Evolutionary conservation across 768 basidiomycete genomes (phyloP), one percentile per base, ranked within the genome.

Genomic region (Mycena indigotica): DNA sequence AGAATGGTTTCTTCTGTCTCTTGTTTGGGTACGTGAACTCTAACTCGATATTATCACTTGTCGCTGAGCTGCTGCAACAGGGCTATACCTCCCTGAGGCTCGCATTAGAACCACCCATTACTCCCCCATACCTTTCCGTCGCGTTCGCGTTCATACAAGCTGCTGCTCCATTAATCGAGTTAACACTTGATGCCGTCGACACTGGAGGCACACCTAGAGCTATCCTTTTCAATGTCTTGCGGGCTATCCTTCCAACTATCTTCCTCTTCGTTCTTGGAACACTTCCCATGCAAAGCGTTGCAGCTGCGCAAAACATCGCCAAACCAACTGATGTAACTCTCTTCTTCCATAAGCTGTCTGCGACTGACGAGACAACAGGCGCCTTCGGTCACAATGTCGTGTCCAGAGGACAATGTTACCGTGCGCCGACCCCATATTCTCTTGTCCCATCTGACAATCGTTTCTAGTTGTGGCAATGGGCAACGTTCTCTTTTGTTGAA

Each of bases 351-450:
- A 35, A n/a, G 48, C 51, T 46, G 12, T 50, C 28, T 48, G 60
- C 25, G 54, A 56, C 56, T 52, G 28, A 40, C 30, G 28, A 29
- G n/a, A 23, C 24, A 28, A 44, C 61, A 87, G 85, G 70, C 73
- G 21, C 84, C 86, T 2, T 82, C 83, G 5, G 74, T 68, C 52
- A 64, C 64, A 12, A 64, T 79, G 28, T 79, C 85, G 3, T 83
- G 80, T 66, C 87, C 88, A 8, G 87, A 89, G 69, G 87, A 89
- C 65, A 75, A 79, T 62, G 83, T 80, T 21, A 82, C 72, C 30
- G 61, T 62, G 58, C 15, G 56, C n/a, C 44, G 23, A 28, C 12
- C n/a, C n/a, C n/a, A n/a, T n/a, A n/a, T n/a, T n/a, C n/a, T n/a
- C n/a, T n/a, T n/a, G n/a, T n/a, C n/a, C n/a, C n/a, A n/a, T n/a